Percentiles rank a stretch among this genome's conserved stretches.
Evolutionary conservation across 2,329 filamentous ascomycete species (phyloP).

Genomic region (Cercospora sesami): DNA sequence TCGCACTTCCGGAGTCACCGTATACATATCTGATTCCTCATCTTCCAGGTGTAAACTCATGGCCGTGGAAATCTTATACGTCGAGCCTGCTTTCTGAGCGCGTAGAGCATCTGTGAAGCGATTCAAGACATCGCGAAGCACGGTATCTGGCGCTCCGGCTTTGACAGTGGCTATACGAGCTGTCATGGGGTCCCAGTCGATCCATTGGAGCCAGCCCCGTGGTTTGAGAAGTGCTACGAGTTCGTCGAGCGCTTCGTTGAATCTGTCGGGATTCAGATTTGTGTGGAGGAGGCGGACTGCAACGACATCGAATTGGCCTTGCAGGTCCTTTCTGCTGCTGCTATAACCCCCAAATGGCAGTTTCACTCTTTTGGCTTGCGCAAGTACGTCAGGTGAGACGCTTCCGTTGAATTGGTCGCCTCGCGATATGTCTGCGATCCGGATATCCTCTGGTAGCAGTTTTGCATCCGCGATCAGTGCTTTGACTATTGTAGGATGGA

Average conservation of each 20-base stretch:
- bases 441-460: background rate
- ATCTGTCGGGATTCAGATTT: conserved; percentile 17
- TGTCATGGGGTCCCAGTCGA: conserved; percentile 26
- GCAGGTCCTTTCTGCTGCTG: background rate
- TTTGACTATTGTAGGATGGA: conserved; percentile 22
- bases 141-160: conserved; percentile 20
- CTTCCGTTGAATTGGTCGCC: conserved; percentile 3
- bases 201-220: conserved; percentile 27
- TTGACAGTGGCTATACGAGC: conserved; percentile 25
- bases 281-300: conserved; percentile 21
- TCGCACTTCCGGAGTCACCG: conserved; percentile 20
- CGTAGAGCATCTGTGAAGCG: conserved; percentile 21
- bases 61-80: conserved; percentile 22
- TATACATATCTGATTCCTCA: conserved; percentile 25
- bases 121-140: conserved; percentile 19
- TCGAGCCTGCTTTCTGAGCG: conserved; percentile 18
- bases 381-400: background rate
- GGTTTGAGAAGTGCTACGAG: conserved; percentile 24
- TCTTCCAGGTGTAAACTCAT: conserved; percentile 17
- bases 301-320: conserved; percentile 24
- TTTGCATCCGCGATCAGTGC: conserved; percentile 1
- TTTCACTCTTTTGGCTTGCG: background rate
- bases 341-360: background rate
- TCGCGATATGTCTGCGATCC: conserved; percentile 19
- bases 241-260: conserved; percentile 17